Evolutionary conservation across 1,284 basidiomycete species (phyloP).

Genomic region (Leccinum variabile): DNA sequence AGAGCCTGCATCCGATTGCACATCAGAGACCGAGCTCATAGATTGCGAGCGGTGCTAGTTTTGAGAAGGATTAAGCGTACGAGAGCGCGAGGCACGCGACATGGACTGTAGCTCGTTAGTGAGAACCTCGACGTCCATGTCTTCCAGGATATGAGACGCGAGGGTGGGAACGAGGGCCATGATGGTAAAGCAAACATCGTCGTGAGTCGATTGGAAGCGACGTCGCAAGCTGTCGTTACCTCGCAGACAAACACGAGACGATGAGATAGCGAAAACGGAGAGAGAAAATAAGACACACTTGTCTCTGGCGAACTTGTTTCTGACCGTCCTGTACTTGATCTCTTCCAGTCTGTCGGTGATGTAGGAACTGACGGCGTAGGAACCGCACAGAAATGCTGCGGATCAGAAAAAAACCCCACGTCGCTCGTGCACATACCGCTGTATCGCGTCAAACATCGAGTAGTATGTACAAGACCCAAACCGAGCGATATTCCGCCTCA

Average conservation of each 20-base stretch:
- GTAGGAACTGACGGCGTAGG: conserved; percentile 71
- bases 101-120: conserved; percentile 63
- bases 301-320: conserved; percentile 68
- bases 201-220: conserved; percentile 80
- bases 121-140: conserved; percentile 82
- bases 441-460: conserved; percentile 41
- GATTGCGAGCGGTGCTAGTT: conserved; percentile 34
- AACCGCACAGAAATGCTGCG: conserved; percentile 55
- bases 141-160: conserved; percentile 66
- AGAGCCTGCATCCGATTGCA: conserved; percentile 53
- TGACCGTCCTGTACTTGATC: conserved; percentile 63
- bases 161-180: conserved; percentile 81
- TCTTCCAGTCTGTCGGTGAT: conserved; percentile 68
- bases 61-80: conserved; percentile 19
- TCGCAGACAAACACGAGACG: conserved; percentile 12
- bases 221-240: conserved; percentile 57
- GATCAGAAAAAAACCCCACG: conserved; percentile 44
- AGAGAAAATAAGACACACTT: conserved; percentile 52
- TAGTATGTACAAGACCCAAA: too few relatives aligned
- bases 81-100: conserved; percentile 28
- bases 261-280: conserved; percentile 4
- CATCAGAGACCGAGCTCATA: conserved; percentile 42
- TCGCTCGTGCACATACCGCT: conserved; percentile 50
- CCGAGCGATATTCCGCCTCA: too few relatives aligned
- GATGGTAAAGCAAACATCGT: conserved; percentile 80